Percentiles rank a stretch among this genome's conserved stretches.
These are phyloP conservation scores for Acacia crassicarpa DNA, from an alignment of 306 rosid genomes.

Conservation along the genomic window DNA sequence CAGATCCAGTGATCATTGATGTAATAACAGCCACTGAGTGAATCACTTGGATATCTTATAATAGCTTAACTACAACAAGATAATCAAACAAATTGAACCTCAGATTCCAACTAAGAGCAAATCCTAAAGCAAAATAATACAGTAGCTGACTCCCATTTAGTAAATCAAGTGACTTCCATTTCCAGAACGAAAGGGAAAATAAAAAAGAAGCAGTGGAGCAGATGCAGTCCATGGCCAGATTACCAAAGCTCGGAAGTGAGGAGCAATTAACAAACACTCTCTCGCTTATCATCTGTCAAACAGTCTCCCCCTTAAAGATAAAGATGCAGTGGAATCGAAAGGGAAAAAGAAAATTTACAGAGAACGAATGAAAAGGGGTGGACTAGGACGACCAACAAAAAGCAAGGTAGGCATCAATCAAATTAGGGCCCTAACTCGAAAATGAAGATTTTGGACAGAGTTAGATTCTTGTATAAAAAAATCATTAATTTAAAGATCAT, in stretches of 20 bases:
- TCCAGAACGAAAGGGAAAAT: slow-evolving; percentile 7
- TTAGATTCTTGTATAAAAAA: neutral
- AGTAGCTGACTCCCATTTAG: slow-evolving; percentile 26
- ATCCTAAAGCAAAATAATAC: slow-evolving; percentile 23
- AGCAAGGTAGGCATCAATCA: slow-evolving; percentile 29
- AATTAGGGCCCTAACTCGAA: slow-evolving; percentile 13
- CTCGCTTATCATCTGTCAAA: slow-evolving; percentile 1
- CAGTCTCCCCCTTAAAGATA: neutral
- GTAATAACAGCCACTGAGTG: slow-evolving; percentile 11
- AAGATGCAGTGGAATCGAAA: neutral
- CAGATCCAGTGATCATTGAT: slow-evolving; percentile 32
- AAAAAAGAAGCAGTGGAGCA: slow-evolving; percentile 7
- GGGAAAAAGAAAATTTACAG: neutral
- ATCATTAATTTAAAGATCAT: neutral
- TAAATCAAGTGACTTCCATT: slow-evolving; percentile 20
- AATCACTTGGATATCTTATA: neutral
- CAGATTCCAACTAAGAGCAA: slow-evolving; percentile 1
- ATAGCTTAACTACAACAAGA: slow-evolving; percentile 4
- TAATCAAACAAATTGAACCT: slow-evolving; percentile 20
- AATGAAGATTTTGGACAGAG: slow-evolving; percentile 32
- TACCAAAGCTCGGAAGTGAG: slow-evolving; percentile 20
- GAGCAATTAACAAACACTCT: slow-evolving; percentile 13
- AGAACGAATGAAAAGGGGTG: slow-evolving; percentile 1
- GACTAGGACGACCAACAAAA: slow-evolving; percentile 5
- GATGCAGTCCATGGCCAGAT: slow-evolving; percentile 47